Evolutionary conservation across 306 rosid genomes (phyloP), one percentile per base, ranked within the genome.

Genomic region (Cicer chorassanicum): DNA sequence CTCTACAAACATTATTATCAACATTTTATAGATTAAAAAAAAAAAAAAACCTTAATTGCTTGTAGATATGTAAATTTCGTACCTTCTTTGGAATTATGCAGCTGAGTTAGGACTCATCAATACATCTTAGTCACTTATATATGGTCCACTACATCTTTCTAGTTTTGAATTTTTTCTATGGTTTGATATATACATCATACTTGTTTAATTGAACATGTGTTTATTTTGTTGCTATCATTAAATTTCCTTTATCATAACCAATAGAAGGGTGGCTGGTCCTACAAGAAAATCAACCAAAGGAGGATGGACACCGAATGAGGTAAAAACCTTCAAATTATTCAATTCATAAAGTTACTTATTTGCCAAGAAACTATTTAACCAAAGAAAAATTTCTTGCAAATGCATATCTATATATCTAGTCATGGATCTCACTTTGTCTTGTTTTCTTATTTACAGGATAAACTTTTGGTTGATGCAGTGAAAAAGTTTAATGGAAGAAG

Each of bases 241-340:
- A 24, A 2, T 5, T 61, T 39, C 50, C 7, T 19, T 61, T 40
- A 59, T 44, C 72, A 10, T 68, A 11, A 41, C 4, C 6, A 39
- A 10, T 72, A 81, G 87, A 76, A 79, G 82, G 79, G 45, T 63
- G 43, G 49, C 66, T 9, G 87, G 84, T 50, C 87, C 89, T 24
- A 75, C 76, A 7, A 84, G 87, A 66, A 71, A 86, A 75, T 63
- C 84, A 60, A 51, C 76, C 43, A 81, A 75, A 61, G 87, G 86
- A 7, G 86, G 87, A 16, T 86, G 89, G 89, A 82, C 87, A 57
- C 63, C 61, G n/a, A 54, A 70, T 16, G 89, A 80, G 87, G 89
- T 86, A 13, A 39, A 70, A 38, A 24, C 39, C 78, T 40, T 12
- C 13, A 53, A 14, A n/a, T 43, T 41, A n/a, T 72, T 77, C 11